These are phyloP conservation scores for Nicotiana obtusifolia DNA, from an alignment of 257 asterid species.

Conservation along the genomic window DNA sequence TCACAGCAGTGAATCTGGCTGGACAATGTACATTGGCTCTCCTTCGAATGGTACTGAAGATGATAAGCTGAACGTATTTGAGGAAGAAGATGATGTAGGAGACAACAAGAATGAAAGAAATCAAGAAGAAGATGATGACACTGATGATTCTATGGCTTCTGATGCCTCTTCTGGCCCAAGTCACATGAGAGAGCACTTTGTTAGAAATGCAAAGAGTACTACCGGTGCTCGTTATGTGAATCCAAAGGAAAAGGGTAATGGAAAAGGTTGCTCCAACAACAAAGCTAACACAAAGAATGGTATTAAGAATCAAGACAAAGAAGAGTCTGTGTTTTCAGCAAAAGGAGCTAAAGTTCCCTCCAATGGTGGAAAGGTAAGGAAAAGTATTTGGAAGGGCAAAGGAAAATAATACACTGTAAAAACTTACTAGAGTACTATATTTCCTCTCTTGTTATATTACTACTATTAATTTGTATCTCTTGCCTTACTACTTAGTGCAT, in stretches of 20 bases:
- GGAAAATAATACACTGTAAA: slow-evolving; percentile 5
- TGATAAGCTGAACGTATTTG: background rate
- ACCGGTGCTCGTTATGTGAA: background rate
- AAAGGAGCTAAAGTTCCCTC: slow-evolving; percentile 7
- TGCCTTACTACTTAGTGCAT: slow-evolving; percentile 9
- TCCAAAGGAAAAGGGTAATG: slow-evolving; percentile 3
- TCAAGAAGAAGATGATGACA: slow-evolving; percentile 10
- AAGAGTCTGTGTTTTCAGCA: slow-evolving; percentile 1
- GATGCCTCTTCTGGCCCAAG: slow-evolving; percentile 46
- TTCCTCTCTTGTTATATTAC: background rate
- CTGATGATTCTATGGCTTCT: slow-evolving; percentile 42
- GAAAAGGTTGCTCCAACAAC: slow-evolving; percentile 1
- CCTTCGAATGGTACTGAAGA: slow-evolving; percentile 14
- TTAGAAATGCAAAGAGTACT: background rate
- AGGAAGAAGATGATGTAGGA: background rate
- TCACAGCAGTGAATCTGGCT: slow-evolving; percentile 45
- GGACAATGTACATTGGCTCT: slow-evolving; percentile 51
- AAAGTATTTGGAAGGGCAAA: slow-evolving; percentile 19
- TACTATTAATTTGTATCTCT: background rate
- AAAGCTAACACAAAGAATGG: slow-evolving; percentile 14
- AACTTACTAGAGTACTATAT: background rate
- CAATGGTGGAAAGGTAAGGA: slow-evolving; percentile 24
- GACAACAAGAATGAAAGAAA: background rate
- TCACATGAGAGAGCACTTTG: background rate
- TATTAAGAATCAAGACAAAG: slow-evolving; percentile 9